A percentile compares a stretch with the other conserved stretches of the same genome.
phyloP scores from a whole-genome alignment of 169 alveolate genomes.

The Plasmodium falciparum region DNA sequence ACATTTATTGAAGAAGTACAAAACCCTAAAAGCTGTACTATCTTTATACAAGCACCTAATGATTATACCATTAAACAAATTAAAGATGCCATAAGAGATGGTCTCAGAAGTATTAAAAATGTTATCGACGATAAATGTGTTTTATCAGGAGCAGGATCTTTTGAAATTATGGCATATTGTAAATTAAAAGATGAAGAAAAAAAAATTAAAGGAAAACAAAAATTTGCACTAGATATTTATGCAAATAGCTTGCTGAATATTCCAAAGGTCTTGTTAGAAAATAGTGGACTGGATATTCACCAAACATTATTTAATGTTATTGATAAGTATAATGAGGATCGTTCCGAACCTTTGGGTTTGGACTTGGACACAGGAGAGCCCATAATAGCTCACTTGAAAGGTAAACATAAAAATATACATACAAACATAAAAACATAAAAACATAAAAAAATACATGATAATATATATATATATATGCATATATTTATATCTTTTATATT shows the following conservation, averaged over 20 bases:
- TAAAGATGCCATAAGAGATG: constrained; percentile 98
- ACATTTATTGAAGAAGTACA: constrained; percentile 98
- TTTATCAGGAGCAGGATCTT: constrained; percentile 99
- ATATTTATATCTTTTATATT: too few species aligned
- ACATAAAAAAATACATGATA: too few species aligned
- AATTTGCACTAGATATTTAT: constrained; percentile 96
- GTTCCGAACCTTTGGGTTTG: constrained; percentile 94
- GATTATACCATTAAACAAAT: constrained; percentile 96
- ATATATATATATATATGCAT: too few species aligned
- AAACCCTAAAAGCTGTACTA: constrained; percentile 97
- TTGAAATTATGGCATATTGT: constrained; percentile 95
- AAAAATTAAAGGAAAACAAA: constrained; percentile 94
- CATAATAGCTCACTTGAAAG: constrained; percentile 93
- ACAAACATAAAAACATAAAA: neutral
- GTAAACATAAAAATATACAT: constrained; percentile 47
- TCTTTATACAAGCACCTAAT: constrained; percentile 97
- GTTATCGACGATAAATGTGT: constrained; percentile 95
- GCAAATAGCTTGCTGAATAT: constrained; percentile 95
- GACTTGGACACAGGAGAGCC: constrained; percentile 95
- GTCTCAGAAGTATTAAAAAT: constrained; percentile 97
- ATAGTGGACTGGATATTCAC: constrained; percentile 96
- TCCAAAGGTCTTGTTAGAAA: constrained; percentile 97
- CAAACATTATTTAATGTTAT: constrained; percentile 92
- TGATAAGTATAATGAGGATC: constrained; percentile 90
- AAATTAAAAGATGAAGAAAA: constrained; percentile 88